phyloP scores from a whole-genome alignment of 306 rosid genomes.

The Acacia crassicarpa region DNA sequence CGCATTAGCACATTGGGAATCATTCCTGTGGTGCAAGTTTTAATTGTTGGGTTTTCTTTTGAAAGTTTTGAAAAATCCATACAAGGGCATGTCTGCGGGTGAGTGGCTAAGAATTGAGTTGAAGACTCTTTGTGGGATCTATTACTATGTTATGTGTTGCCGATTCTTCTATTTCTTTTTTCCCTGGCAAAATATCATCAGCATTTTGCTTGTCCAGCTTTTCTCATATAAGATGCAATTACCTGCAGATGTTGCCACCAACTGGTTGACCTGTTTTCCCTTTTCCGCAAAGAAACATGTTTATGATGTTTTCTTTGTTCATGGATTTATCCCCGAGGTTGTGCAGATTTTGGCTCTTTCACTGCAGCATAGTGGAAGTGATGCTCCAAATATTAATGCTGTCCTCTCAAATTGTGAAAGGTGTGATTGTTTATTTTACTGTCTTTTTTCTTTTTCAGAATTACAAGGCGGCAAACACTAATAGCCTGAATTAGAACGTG shows the following conservation, averaged over 20 bases:
- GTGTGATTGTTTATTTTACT: constrained; percentile 30
- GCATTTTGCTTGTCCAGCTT: constrained; percentile 23
- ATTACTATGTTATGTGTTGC: not conserved
- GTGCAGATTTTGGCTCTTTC: constrained; percentile 75
- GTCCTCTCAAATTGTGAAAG: constrained; percentile 72
- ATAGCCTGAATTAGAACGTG: no score
- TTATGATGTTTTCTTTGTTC: constrained; percentile 76
- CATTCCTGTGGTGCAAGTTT: not conserved
- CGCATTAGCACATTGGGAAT: not conserved
- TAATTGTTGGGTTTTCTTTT: not conserved
- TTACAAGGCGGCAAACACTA: no score
- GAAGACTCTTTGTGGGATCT: not conserved
- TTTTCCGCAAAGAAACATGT: constrained; percentile 62
- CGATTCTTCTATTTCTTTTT: not conserved
- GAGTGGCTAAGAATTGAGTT: not conserved
- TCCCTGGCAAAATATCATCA: not conserved
- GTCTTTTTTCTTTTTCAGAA: no score
- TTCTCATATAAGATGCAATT: constrained; percentile 33
- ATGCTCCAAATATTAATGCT: constrained; percentile 54
- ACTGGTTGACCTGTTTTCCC: constrained; percentile 87
- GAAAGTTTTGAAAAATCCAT: not conserved
- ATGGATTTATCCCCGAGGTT: constrained; percentile 69
- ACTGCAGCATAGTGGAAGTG: constrained; percentile 54
- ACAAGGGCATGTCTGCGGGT: not conserved
- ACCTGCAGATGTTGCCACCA: constrained; percentile 80